Conservation (phyloP, 2,329 filamentous ascomycete species). For the Sporothrix phasma region DNA sequence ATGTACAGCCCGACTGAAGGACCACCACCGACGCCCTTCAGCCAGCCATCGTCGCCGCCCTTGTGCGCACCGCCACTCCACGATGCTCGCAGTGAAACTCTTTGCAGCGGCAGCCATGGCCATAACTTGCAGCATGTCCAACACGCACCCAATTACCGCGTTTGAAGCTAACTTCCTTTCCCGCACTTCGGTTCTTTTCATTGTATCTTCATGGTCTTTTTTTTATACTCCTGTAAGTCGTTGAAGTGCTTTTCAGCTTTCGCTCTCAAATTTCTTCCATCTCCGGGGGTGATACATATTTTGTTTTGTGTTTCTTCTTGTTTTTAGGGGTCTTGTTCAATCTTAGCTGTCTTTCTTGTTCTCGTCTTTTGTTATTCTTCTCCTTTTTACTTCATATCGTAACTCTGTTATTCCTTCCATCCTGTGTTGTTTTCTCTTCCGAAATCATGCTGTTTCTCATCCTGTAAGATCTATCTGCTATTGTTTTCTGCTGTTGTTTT, state of each 20-base stretch:
- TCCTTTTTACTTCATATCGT: background rate
- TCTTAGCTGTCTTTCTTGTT: too few relatives aligned
- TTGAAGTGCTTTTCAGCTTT: too few relatives aligned
- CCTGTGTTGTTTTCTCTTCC: too few relatives aligned
- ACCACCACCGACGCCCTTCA: background rate
- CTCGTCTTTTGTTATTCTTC: too few relatives aligned
- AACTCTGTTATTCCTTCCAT: too few relatives aligned
- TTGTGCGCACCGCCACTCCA: background rate
- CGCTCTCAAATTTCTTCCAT: too few relatives aligned
- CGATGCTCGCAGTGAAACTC: background rate
- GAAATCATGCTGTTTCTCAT: too few relatives aligned
- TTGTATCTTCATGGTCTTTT: background rate
- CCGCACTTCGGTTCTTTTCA: background rate
- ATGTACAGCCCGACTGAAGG: constrained; percentile 4
- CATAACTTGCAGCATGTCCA: background rate
- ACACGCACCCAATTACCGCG: background rate
- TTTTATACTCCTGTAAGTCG: too few relatives aligned
- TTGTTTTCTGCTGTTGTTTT: background rate
- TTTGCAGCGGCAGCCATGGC: background rate
- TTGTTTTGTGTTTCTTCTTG: background rate
- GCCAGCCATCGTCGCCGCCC: background rate
- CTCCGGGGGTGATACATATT: too few relatives aligned
- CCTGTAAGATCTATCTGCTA: too few relatives aligned
- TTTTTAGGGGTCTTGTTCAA: background rate
- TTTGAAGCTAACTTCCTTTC: background rate